These are phyloP conservation scores for Ochromonas danica DNA, from an alignment of 108 stramenopile species.

Conservation along the genomic window DNA sequence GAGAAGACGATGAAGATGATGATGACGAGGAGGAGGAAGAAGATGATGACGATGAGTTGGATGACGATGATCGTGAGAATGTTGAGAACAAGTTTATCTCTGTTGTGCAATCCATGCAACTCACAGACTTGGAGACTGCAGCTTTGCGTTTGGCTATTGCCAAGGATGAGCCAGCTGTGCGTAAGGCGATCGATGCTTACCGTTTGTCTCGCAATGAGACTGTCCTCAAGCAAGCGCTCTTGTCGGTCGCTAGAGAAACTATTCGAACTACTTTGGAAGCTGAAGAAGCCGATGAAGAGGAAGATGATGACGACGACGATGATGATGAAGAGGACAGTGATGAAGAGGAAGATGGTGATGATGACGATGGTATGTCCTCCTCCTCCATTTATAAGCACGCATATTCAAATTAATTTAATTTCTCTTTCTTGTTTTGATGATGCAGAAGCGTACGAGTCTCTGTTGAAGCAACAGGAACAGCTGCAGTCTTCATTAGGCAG, in stretches of 20 bases:
- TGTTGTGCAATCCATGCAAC: not conserved
- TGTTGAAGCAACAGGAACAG: too few relatives aligned
- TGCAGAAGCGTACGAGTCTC: too few relatives aligned
- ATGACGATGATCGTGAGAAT: conserved; percentile 3
- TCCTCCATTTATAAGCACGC: too few relatives aligned
- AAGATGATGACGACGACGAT: conserved; percentile 6
- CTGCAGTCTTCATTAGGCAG: too few relatives aligned
- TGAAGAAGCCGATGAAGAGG: not conserved
- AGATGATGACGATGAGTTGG: conserved; percentile 3
- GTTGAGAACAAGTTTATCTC: not conserved
- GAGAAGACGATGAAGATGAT: conserved; percentile 1
- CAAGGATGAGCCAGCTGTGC: not conserved
- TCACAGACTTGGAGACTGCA: conserved; percentile 14
- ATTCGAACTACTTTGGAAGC: conserved; percentile 13
- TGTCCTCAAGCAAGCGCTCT: not conserved
- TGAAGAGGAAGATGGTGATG: conserved; percentile 31
- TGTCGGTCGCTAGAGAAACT: not conserved
- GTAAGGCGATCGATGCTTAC: conserved; percentile 29
- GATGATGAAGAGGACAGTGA: conserved; percentile 23
- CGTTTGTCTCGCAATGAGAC: not conserved
- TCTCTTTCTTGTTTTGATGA: too few relatives aligned
- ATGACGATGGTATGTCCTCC: conserved; percentile 19
- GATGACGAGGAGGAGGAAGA: conserved; percentile 5
- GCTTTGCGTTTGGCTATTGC: conserved; percentile 33
- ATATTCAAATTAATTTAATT: too few relatives aligned